Percentiles rank a stretch among this genome's conserved stretches.
Evolutionary conservation across 805 yeast genomes (phyloP).

Genomic region (Diddensiella santjacobensis): DNA sequence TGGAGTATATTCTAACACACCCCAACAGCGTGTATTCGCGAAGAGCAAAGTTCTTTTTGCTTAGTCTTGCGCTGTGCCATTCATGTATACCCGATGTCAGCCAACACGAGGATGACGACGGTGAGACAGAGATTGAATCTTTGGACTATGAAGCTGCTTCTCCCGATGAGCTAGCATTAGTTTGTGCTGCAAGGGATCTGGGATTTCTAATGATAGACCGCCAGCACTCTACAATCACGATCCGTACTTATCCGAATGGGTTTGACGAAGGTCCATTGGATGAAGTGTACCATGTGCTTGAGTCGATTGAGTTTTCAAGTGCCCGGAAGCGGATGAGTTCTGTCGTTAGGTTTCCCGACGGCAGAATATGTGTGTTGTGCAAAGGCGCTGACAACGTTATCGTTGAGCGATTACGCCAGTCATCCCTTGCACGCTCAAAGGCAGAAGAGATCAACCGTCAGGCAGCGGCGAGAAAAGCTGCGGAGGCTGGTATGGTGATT

Average conservation of each 20-base stretch:
- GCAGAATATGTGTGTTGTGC: slow-evolving; percentile 70
- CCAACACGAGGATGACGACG: slow-evolving; percentile 25
- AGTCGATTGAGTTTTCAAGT: slow-evolving; percentile 81
- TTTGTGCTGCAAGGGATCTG: slow-evolving; percentile 91
- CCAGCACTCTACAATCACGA: slow-evolving; percentile 52
- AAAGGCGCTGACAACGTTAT: slow-evolving; percentile 96
- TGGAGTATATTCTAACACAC: slow-evolving; percentile 63
- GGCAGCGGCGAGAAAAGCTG: slow-evolving; percentile 59
- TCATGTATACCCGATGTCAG: slow-evolving; percentile 66
- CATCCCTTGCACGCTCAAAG: slow-evolving; percentile 58
- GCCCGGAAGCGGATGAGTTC: slow-evolving; percentile 92
- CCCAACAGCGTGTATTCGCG: slow-evolving; percentile 69
- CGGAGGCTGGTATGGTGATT: slow-evolving; percentile 64
- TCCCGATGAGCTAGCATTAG: slow-evolving; percentile 93
- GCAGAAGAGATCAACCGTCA: slow-evolving; percentile 57
- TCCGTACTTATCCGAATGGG: slow-evolving; percentile 83
- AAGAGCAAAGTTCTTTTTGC: slow-evolving; percentile 71
- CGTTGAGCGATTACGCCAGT: slow-evolving; percentile 61
- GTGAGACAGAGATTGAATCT: slow-evolving; percentile 44
- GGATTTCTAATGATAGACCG: slow-evolving; percentile 82
- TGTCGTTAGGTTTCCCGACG: slow-evolving; percentile 72
- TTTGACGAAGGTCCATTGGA: slow-evolving; percentile 58
- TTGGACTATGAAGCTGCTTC: slow-evolving; percentile 89
- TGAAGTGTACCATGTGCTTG: slow-evolving; percentile 72
- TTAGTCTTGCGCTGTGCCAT: slow-evolving; percentile 84